Evolutionary conservation across 2,329 filamentous ascomycete genomes (phyloP), one percentile per base, ranked within the genome.

Genomic region (Stenocarpella maydis): DNA sequence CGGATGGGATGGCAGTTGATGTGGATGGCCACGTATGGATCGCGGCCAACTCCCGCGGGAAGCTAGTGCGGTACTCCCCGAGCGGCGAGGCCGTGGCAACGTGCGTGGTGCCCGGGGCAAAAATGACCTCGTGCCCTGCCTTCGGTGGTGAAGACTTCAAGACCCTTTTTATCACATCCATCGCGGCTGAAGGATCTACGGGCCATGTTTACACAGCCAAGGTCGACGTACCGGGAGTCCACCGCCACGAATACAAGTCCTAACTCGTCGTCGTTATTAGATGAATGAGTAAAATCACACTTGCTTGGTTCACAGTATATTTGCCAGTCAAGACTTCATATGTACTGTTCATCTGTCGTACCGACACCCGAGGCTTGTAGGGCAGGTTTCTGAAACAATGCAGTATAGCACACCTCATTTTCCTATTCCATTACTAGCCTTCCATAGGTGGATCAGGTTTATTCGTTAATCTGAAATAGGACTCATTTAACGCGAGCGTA

Each of bases 101-200:
- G 39, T 71, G 70, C 58, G 12, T 43, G 19, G 66, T 73, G 41
- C 70, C 68, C 1, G 71, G 67, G 6, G 72, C 68, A 5, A 68
- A 72, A 49, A 71, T 73, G 71, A 54, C 68, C 28, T 73, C 72
- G 3, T 73, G 72, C 54, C 67, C 72, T 34, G 69, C 67, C 1
- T 73, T 73, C 31, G 72, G 71, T 10, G 67, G 65, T 2, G 21
- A 39, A 14, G 71, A 72, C 41, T 55, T 72, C 50, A 72, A 54
- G 31, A 72, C 69, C 2, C 26, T 72, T 19, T 72, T 73, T 43
- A 65, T 72, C 39, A 71, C 72, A 5, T 72, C 72, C 7, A 73
- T 73, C 37, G 63, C 67, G 24, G 31, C 60, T 8, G 71, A 72
- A 28, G 69, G 39, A 7, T 73, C 72, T 31, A 71, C 58, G 7